These are phyloP conservation scores for Fusarium compactum DNA, from an alignment of 2,329 filamentous ascomycete species.

Conservation along the genomic window DNA sequence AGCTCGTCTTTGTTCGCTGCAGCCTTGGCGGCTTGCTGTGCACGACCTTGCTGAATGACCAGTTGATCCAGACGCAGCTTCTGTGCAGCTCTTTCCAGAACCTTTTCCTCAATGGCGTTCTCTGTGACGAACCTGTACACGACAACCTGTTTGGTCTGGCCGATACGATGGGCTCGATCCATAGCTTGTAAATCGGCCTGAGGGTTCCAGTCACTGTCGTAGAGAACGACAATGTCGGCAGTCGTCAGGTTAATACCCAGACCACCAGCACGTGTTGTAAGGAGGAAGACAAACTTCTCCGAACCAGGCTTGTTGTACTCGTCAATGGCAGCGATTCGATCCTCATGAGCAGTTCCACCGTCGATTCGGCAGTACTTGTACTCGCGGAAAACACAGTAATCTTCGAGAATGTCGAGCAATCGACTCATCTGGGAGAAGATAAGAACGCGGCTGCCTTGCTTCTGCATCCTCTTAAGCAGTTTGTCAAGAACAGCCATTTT, in stretches of 20 bases:
- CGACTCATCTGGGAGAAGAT: slow-evolving; percentile 99
- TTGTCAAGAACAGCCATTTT: slow-evolving; percentile 99
- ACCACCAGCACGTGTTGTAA: slow-evolving; percentile 95
- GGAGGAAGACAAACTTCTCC: slow-evolving; percentile 95
- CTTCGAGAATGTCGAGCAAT: slow-evolving; percentile 94
- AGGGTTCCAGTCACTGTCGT: slow-evolving; percentile 98
- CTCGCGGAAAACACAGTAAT: slow-evolving; percentile 96
- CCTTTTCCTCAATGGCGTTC: slow-evolving; percentile 98
- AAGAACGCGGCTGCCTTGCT: slow-evolving; percentile 91
- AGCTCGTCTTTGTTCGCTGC: slow-evolving; percentile 97
- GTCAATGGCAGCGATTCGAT: slow-evolving; percentile 96
- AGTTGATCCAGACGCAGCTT: slow-evolving; percentile 96
- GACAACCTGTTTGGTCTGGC: slow-evolving; percentile 96
- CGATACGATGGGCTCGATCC: slow-evolving; percentile 98
- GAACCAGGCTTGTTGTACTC: slow-evolving; percentile 97
- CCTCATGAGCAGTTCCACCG: slow-evolving; percentile 95
- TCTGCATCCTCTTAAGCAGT: slow-evolving; percentile 83
- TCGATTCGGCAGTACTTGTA: slow-evolving; percentile 98
- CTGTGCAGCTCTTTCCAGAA: slow-evolving; percentile 94
- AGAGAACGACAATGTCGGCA: slow-evolving; percentile 95
- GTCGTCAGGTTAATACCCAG: slow-evolving; percentile 96
- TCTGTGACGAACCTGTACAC: slow-evolving; percentile 98
- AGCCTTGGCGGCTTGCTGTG: slow-evolving; percentile 89
- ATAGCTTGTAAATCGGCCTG: slow-evolving; percentile 98
- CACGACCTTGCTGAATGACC: slow-evolving; percentile 96